These are phyloP conservation scores for Chrysanthemum lavandulifolium DNA, from an alignment of 129 eudicot species.

Conservation along the genomic window DNA sequence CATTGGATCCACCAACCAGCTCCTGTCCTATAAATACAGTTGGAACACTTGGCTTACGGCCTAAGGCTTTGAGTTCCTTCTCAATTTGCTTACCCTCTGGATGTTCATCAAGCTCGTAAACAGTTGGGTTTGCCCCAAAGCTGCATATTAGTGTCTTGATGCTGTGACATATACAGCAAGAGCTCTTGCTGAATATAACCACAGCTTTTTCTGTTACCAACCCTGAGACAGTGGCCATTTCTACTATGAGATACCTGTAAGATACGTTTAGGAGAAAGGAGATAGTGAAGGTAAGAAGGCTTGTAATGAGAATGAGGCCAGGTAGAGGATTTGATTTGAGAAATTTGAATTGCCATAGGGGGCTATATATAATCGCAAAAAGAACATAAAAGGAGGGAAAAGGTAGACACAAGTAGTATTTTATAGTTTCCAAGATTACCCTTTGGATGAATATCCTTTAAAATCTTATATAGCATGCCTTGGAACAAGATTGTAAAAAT, in stretches of 20 bases:
- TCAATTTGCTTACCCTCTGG: conserved; percentile 53
- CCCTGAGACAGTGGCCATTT: conserved; percentile 37
- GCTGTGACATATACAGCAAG: too few species aligned
- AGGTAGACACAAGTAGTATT: not conserved
- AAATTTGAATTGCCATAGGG: not conserved
- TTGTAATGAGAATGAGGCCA: not conserved
- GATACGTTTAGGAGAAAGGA: not conserved
- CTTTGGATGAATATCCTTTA: not conserved
- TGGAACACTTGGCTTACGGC: too few species aligned
- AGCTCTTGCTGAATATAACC: too few species aligned
- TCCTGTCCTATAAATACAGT: too few species aligned
- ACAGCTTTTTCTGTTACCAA: too few species aligned
- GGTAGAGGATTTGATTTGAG: conserved; percentile 19
- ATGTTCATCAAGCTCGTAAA: conserved; percentile 43
- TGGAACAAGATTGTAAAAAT: conserved; percentile 17
- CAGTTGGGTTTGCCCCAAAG: too few species aligned
- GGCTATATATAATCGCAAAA: conserved; percentile 20
- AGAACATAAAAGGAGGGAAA: too few species aligned
- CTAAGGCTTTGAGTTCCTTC: conserved; percentile 35
- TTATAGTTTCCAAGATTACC: conserved; percentile 21
- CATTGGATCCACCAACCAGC: too few species aligned
- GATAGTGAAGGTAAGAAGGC: too few species aligned
- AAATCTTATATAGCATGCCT: conserved; percentile 23
- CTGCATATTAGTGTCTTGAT: too few species aligned
- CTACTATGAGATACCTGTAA: not conserved